Evolutionary conservation across 116 monocot genomes (phyloP).

Genomic region (Cymodocea nodosa): DNA sequence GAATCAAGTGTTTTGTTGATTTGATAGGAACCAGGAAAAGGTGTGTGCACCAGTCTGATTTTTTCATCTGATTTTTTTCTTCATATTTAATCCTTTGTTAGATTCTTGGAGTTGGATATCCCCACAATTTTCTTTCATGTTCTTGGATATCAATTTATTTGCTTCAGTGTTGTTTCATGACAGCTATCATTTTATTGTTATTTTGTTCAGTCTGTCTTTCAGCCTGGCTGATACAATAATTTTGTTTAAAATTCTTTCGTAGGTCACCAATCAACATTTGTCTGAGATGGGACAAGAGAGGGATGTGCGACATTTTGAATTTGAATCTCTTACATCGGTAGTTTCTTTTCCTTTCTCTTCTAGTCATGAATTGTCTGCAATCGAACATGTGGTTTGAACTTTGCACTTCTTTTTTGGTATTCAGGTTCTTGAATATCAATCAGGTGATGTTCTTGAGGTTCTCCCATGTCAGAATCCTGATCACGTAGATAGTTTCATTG

Average conservation of each 20-base stretch:
- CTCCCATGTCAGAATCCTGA: conserved; percentile 67
- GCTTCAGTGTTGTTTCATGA: neutral
- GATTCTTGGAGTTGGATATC: neutral
- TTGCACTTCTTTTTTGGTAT: neutral
- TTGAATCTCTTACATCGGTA: conserved; percentile 52
- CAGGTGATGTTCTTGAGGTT: conserved; percentile 86
- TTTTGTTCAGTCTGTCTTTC: neutral
- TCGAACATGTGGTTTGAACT: too few species aligned
- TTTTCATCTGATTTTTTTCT: too few species aligned
- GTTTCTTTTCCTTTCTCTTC: conserved; percentile 7
- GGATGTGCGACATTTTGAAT: conserved; percentile 83
- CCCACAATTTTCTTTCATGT: neutral
- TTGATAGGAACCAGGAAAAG: too few species aligned
- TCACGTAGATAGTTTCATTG: conserved; percentile 66
- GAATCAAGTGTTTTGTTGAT: too few species aligned
- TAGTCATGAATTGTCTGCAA: too few species aligned
- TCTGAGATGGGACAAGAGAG: conserved; percentile 33
- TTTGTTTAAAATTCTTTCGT: neutral
- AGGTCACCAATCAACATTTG: conserved; percentile 49
- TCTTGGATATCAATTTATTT: neutral
- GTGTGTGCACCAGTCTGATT: too few species aligned
- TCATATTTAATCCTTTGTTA: neutral
- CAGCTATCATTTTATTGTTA: neutral
- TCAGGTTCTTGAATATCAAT: conserved; percentile 54
- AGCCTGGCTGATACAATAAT: neutral